Percentiles rank a stretch among this genome's conserved stretches.
Evolutionary conservation across 352 stramenopile species (phyloP).

Genomic region (Phytophthora podocarpi): DNA sequence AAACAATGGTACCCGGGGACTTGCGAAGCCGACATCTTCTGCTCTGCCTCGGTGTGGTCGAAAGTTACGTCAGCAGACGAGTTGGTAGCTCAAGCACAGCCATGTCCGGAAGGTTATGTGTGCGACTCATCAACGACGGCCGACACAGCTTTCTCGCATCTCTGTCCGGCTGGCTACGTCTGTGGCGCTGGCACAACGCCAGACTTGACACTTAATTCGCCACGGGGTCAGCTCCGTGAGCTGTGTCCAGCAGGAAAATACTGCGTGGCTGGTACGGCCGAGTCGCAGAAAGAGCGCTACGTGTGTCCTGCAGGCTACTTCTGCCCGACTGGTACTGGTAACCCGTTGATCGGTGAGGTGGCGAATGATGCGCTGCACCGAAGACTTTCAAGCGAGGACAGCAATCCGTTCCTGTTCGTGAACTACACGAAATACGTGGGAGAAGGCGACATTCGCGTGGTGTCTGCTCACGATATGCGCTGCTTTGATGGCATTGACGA

Average conservation of each 20-base stretch:
- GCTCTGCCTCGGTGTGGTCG: slow-evolving; percentile 49
- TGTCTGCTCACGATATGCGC: slow-evolving; percentile 90
- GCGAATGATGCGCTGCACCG: slow-evolving; percentile 91
- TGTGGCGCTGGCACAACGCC: slow-evolving; percentile 95
- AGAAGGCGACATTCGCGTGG: slow-evolving; percentile 86
- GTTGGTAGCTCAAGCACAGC: slow-evolving; percentile 81
- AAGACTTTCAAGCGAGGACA: slow-evolving; percentile 57
- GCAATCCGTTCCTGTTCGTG: slow-evolving; percentile 75
- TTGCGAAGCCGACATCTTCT: slow-evolving; percentile 97
- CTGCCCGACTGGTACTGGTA: slow-evolving; percentile 93
- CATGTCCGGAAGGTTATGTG: slow-evolving; percentile 94
- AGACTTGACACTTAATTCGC: slow-evolving; percentile 89
- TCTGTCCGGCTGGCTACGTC: slow-evolving; percentile 93
- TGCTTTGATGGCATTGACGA: slow-evolving; percentile 92
- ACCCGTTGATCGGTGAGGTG: slow-evolving; percentile 85
- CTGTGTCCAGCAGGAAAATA: slow-evolving; percentile 92
- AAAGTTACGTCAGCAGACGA: slow-evolving; percentile 25
- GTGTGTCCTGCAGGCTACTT: slow-evolving; percentile 93
- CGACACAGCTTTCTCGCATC: slow-evolving; percentile 66
- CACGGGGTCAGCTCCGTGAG: slow-evolving; percentile 84
- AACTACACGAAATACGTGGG: slow-evolving; percentile 90
- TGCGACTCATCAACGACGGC: slow-evolving; percentile 93
- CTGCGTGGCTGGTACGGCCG: slow-evolving; percentile 88
- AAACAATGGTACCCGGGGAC: slow-evolving; percentile 95
- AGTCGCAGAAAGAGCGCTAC: slow-evolving; percentile 77